Conservation (phyloP, 495 filamentous ascomycete genomes). For the Neurospora sp. region DNA sequence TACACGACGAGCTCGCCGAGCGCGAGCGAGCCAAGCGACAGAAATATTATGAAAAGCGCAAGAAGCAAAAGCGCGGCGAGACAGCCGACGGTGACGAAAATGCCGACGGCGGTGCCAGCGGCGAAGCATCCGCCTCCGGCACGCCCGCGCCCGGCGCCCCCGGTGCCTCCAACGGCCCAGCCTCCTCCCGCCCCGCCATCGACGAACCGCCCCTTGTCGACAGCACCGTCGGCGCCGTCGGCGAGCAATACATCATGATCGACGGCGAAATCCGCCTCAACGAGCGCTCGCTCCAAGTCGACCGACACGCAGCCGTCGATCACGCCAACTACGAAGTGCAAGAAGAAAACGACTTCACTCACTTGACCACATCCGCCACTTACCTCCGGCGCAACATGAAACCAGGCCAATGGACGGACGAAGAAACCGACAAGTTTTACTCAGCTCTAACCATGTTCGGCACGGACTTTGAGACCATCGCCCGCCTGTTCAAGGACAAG, state of each 20-base stretch:
- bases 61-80: conserved; percentile 10
- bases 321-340: conserved; percentile 52
- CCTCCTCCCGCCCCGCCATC: neutral
- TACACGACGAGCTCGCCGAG: conserved; percentile 45
- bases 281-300: conserved; percentile 62
- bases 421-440: conserved; percentile 77
- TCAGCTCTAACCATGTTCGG: conserved; percentile 76
- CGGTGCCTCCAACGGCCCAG: neutral
- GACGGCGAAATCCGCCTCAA: conserved; percentile 81
- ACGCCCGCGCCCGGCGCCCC: neutral
- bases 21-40: conserved; percentile 33
- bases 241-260: conserved; percentile 45
- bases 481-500: conserved; percentile 66
- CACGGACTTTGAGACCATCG: conserved; percentile 85
- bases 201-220: neutral
- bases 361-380: conserved; percentile 60
- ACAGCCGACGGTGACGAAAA: conserved; percentile 3
- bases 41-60: conserved; percentile 26
- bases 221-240: conserved; percentile 7
- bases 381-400: conserved; percentile 57
- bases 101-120: neutral
- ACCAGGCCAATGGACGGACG: conserved; percentile 64
- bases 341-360: conserved; percentile 77
- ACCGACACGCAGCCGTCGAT: conserved; percentile 57
- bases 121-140: conserved; percentile 3